Evolutionary conservation across 768 basidiomycete species (phyloP), one percentile per base, ranked within the genome.

Genomic region (Punctularia strigosozonata): DNA sequence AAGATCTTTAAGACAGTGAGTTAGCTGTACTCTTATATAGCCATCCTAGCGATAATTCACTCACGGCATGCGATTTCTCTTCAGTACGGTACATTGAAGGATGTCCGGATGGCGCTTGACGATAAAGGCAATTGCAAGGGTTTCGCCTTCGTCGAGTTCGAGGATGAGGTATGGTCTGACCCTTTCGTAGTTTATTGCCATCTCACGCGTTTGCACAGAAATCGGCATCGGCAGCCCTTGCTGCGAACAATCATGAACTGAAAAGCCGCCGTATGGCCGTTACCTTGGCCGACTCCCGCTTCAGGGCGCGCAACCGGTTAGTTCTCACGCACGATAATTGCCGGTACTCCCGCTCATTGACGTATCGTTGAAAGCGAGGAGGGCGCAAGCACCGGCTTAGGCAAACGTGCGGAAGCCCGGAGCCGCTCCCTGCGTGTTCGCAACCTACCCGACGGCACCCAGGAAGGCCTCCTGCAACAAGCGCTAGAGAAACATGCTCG

Each of bases 381-480:
- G 12, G n/a, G n/a, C 41, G 42, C 4, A 41, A 39, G 18, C 39
- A 38, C 33, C 33, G 33, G 33, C 19, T 20, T 75, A 26, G 72
- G 71, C 31, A 62, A 63, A 46, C 56, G 61, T 30, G 71, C 68
- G 10, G 86, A 82, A 39, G 57, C 64, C 5, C 72, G 71, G 34
- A 77, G 64, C 44, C 76, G 88, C 14, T 85, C 84, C 15, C 67
- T 98, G 6, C 76, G 83, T 6, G 62, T 97, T 37, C 73, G 68
- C 17, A 79, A 79, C 37, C 66, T 99, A 17, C 87, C 88, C 0
- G 51, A 71, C 3, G 73, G 64, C 7, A 78, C 87, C 4, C 87
- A 95, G 52, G 95, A 98, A 53, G 94, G 86, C 2, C 62, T 98
- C 1, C 58, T 99, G 19, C 94, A 99, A 49, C 95, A 98, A 63